Conservation (phyloP, 139 green algal genomes). For the Closterium sp. region DNA sequence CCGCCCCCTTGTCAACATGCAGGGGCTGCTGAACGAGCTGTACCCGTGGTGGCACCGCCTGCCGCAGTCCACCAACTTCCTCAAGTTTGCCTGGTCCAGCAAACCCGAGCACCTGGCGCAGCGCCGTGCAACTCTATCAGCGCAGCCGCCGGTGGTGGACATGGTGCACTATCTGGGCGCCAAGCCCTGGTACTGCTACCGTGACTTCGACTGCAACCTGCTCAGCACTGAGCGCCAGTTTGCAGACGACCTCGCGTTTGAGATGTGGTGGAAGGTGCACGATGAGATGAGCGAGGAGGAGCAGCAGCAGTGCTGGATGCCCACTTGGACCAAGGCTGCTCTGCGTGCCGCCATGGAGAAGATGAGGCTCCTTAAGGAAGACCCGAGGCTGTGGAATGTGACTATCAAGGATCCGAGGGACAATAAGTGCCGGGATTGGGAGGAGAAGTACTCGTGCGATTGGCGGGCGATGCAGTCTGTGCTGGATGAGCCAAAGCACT, state of each 20-base stretch:
- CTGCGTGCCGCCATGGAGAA: background rate
- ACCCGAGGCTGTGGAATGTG: background rate
- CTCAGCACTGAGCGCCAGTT: background rate
- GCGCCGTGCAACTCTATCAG: background rate
- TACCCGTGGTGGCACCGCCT: slow-evolving; percentile 8
- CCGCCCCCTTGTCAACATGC: background rate
- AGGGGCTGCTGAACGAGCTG: background rate
- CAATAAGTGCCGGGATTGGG: background rate
- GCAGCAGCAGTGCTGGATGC: slow-evolving; percentile 6
- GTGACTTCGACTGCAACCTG: slow-evolving; percentile 12
- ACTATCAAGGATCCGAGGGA: background rate
- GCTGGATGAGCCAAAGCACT: background rate
- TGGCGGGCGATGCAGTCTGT: background rate
- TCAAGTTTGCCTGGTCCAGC: background rate
- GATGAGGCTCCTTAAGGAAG: background rate
- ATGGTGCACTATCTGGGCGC: slow-evolving; percentile 9
- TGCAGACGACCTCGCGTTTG: background rate
- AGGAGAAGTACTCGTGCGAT: background rate
- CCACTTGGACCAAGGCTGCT: background rate
- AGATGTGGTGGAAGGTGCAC: slow-evolving; percentile 6
- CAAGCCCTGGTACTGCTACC: slow-evolving; percentile 10
- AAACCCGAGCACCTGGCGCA: background rate
- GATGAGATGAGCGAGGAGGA: slow-evolving; percentile 1
- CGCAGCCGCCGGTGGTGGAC: background rate
- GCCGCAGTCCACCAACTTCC: background rate